These are phyloP conservation scores for Candida sithepensis DNA, from an alignment of 805 yeast species.

Conservation along the genomic window DNA sequence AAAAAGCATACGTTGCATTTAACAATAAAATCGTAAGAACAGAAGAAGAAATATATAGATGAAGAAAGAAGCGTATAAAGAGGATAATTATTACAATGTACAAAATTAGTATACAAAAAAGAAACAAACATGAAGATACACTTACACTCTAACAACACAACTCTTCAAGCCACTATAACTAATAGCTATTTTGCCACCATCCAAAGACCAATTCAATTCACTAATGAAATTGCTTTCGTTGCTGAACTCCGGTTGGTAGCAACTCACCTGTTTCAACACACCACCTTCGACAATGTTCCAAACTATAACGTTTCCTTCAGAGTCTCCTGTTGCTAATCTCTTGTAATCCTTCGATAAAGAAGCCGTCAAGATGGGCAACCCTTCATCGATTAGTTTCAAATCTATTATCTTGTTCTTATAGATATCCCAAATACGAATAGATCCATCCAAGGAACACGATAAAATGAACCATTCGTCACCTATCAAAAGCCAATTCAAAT, in stretches of 20 bases:
- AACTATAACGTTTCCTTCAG: conserved; percentile 54
- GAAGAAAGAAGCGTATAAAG: neutral
- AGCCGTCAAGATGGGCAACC: conserved; percentile 53
- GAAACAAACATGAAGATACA: too few species aligned
- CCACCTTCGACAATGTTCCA: conserved; percentile 38
- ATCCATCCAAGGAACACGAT: conserved; percentile 68
- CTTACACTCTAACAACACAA: conserved; percentile 18
- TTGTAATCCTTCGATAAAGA: conserved; percentile 46
- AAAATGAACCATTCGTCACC: conserved; percentile 32
- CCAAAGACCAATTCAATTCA: conserved; percentile 24
- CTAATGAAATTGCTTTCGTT: conserved; percentile 16
- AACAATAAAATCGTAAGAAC: neutral
- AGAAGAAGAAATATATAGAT: neutral
- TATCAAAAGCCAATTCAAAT: conserved; percentile 51
- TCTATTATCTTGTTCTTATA: conserved; percentile 37
- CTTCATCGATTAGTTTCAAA: conserved; percentile 37
- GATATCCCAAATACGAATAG: conserved; percentile 65
- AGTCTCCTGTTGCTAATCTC: conserved; percentile 61
- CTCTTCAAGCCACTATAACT: conserved; percentile 26
- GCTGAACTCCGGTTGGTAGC: conserved; percentile 24
- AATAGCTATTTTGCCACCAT: conserved; percentile 22
- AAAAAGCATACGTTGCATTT: neutral
- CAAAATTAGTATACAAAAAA: neutral
- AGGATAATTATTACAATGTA: conserved; percentile 5
- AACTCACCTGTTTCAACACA: conserved; percentile 13